Evolutionary conservation across 768 basidiomycete genomes (phyloP).

Genomic region (Podaxis rugospora): DNA sequence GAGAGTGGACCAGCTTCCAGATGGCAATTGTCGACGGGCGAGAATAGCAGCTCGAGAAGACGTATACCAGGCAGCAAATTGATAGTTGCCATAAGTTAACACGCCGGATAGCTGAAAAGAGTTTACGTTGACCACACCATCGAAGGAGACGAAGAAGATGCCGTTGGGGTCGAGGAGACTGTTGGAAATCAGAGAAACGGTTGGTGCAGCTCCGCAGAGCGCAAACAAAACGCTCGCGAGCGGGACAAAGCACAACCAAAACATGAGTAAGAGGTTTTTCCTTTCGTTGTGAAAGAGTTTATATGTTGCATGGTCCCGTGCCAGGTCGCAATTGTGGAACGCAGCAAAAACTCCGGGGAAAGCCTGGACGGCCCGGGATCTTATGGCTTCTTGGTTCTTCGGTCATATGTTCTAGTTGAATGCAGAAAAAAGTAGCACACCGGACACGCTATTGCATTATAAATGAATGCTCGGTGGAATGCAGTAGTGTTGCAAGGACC

Average conservation of each 20-base stretch:
- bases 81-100: slow-evolving; percentile 33
- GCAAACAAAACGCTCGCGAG: slow-evolving; percentile 12
- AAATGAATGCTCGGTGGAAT: neutral
- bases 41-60: slow-evolving; percentile 34
- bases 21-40: slow-evolving; percentile 35
- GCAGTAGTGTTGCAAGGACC: no score
- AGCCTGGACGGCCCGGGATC: slow-evolving; percentile 1
- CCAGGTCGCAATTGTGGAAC: neutral
- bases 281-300: neutral
- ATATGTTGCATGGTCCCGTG: neutral
- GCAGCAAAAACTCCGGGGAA: neutral
- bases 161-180: slow-evolving; percentile 34
- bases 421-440: neutral
- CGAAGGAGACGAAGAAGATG: slow-evolving; percentile 41
- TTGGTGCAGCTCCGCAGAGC: slow-evolving; percentile 30
- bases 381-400: neutral
- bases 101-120: slow-evolving; percentile 42
- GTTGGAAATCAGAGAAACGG: slow-evolving; percentile 34
- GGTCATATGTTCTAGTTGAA: neutral
- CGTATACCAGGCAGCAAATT: slow-evolving; percentile 45
- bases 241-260: slow-evolving; percentile 7
- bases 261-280: neutral
- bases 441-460: neutral
- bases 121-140: slow-evolving; percentile 44
- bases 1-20: slow-evolving; percentile 36